Base-by-base conservation (phyloP, 345 rosid genomes). In the Lumnitzera littorea region DNA sequence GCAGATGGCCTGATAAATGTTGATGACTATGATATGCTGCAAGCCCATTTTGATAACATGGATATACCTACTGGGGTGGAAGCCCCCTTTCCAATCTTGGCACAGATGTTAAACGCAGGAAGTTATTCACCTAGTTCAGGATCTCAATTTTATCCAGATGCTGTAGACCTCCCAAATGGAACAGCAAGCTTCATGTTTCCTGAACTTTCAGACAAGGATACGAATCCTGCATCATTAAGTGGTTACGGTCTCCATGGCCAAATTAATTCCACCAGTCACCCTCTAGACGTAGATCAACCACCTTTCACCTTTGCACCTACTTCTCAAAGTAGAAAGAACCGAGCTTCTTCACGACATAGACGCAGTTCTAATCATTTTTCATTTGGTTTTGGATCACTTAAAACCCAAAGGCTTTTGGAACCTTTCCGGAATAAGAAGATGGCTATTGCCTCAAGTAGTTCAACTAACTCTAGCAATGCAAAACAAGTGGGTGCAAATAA, bases 1-100 rank as follows among this genome's bases (percentile, higher is more conserved):
- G 31, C 74, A 5, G 87, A 80, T 62, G 74, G 54, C 46, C 43
- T 51, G 23, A 64, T 72, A 61, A 76, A 75, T 65, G 54, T 69
- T 67, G 86, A 83, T 56, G 69, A 73, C 2, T 85, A 77, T 66
- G 77, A 69, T 59, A 48, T 57, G 60, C 76, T 87, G 63, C 96
- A 89, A 83, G 80, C 80, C 24, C 80, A 82, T 68, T 85, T 87
- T 27, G 94, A 92, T 74, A 60, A 62, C 50, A 77, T 75, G 64
- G 80, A 85, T 74, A 52, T 87, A 53, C 94, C 96, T 60, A 61
- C 96, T 67, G 91, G 82, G 46, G 95, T 91, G 70, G 98, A 91
- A 78, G 85, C 80, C 46, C 24, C 87, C 2, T 72, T 91, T 64
- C 91, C 2, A 66, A 68, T 70, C 72, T 76, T 48, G 14, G 62